Evolutionary conservation across 805 yeast genomes (phyloP).

Genomic region (Wickerhamomyces bisporus): DNA sequence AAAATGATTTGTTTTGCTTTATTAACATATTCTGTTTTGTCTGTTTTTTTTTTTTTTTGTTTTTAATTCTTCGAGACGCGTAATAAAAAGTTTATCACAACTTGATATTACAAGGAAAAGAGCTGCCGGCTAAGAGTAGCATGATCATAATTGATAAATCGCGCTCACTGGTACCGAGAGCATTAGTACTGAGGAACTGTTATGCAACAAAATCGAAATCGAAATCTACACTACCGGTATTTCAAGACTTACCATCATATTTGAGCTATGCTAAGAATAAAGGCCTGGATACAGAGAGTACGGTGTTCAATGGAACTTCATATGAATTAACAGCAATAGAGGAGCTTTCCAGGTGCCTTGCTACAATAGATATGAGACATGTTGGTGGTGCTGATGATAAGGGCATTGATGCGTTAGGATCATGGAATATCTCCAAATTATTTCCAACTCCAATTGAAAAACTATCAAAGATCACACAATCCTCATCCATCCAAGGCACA

Average conservation of each 20-base stretch:
- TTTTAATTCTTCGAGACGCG: no score
- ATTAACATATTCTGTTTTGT: no score
- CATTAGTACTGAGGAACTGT: neutral
- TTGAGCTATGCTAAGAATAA: slow-evolving; percentile 14
- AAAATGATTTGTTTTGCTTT: no score
- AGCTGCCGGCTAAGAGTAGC: no score
- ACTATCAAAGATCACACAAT: neutral
- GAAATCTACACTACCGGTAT: neutral
- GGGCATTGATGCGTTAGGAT: slow-evolving; percentile 21
- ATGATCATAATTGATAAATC: no score
- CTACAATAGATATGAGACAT: slow-evolving; percentile 7
- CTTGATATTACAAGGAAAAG: no score
- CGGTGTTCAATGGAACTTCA: slow-evolving; percentile 21
- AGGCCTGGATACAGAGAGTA: slow-evolving; percentile 14
- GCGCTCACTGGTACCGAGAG: neutral
- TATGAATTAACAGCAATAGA: slow-evolving; percentile 18
- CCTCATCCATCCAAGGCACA: slow-evolving; percentile 3
- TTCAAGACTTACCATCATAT: slow-evolving; percentile 6
- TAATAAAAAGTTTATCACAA: neutral
- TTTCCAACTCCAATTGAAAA: neutral
- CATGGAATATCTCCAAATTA: slow-evolving; percentile 12
- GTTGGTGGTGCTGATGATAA: slow-evolving; percentile 24
- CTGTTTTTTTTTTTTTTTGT: no score
- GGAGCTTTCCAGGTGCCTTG: slow-evolving; percentile 7
- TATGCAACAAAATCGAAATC: neutral